A percentile compares a stretch with the other conserved stretches of the same genome.
These are phyloP conservation scores for Psilocybe mexicana DNA, from an alignment of 1,284 basidiomycete genomes.

Conservation along the genomic window DNA sequence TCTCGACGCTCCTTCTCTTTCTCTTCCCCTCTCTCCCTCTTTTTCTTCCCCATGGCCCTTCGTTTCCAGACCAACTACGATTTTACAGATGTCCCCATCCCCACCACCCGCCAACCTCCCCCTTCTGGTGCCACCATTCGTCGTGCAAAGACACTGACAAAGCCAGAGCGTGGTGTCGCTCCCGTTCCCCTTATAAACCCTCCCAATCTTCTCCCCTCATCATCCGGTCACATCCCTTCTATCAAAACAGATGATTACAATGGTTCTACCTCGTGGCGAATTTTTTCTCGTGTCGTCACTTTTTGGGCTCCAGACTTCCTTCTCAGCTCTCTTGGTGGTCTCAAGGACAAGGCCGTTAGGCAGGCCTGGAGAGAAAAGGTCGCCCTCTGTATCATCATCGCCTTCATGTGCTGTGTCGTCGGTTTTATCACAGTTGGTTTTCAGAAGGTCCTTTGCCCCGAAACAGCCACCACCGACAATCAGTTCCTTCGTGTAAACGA, in stretches of 20 bases:
- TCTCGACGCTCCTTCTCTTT: conserved; percentile 23
- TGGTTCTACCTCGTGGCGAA: conserved; percentile 77
- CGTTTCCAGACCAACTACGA: conserved; percentile 59
- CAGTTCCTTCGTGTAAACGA: conserved; percentile 62
- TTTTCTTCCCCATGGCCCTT: conserved; percentile 48
- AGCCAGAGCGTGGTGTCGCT: conserved; percentile 92
- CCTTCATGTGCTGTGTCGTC: conserved; percentile 76
- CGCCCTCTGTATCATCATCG: conserved; percentile 86
- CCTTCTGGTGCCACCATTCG: conserved; percentile 63
- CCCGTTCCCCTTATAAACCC: conserved; percentile 91
- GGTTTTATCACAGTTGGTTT: conserved; percentile 96
- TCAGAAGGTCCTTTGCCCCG: conserved; percentile 90
- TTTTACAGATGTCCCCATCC: conserved; percentile 66
- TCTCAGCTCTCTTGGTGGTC: conserved; percentile 74
- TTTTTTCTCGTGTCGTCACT: conserved; percentile 80
- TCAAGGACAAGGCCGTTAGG: conserved; percentile 75
- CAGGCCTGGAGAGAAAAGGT: conserved; percentile 99
- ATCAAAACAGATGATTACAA: conserved; percentile 36
- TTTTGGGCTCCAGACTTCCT: conserved; percentile 90
- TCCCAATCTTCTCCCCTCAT: conserved; percentile 33
- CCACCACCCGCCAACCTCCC: conserved; percentile 59
- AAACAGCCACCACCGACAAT: conserved; percentile 56
- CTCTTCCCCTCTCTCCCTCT: conserved; percentile 24
- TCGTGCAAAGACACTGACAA: conserved; percentile 92
- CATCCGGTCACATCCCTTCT: conserved; percentile 40